Percentiles rank a stretch among this genome's conserved stretches.
phyloP scores from a whole-genome alignment of 1,284 basidiomycete genomes.

The Macrocystidia cucumis region DNA sequence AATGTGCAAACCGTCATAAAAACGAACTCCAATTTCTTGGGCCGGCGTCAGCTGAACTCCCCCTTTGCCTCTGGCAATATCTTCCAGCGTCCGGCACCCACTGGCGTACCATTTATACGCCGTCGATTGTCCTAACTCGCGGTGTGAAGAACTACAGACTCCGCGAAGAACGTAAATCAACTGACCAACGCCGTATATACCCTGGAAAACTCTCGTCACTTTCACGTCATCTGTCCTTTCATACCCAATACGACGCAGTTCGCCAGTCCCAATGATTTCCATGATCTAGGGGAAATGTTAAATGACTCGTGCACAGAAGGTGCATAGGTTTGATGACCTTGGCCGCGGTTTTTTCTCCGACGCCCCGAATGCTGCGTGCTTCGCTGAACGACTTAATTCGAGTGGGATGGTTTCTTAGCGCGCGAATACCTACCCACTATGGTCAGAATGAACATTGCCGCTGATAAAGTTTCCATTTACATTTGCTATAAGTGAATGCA shows the following conservation, averaged over 20 bases:
- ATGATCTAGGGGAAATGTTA: constrained; percentile 42
- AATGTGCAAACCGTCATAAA: constrained; percentile 59
- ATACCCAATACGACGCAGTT: constrained; percentile 50
- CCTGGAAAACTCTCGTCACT: constrained; percentile 51
- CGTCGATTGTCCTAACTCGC: constrained; percentile 41
- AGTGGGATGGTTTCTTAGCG: constrained; percentile 43
- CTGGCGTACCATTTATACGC: constrained; percentile 67
- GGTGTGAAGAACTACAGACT: not conserved
- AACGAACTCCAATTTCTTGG: constrained; percentile 72
- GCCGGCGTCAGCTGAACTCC: constrained; percentile 54
- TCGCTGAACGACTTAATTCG: constrained; percentile 59
- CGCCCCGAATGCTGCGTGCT: constrained; percentile 54
- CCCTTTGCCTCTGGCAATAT: constrained; percentile 51
- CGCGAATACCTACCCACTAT: constrained; percentile 41
- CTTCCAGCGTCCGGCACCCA: constrained; percentile 77
- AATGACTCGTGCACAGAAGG: constrained; percentile 2
- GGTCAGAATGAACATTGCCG: too few relatives aligned
- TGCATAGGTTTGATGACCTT: constrained; percentile 41
- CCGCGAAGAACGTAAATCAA: constrained; percentile 22
- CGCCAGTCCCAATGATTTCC: constrained; percentile 70
- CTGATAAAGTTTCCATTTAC: constrained; percentile 30
- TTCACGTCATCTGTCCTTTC: constrained; percentile 56
- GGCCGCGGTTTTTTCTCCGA: constrained; percentile 68
- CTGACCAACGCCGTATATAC: constrained; percentile 83
- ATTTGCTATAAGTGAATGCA: constrained; percentile 52